phyloP scores from a whole-genome alignment of 305 asterid species.

The Striga hermonthica region DNA sequence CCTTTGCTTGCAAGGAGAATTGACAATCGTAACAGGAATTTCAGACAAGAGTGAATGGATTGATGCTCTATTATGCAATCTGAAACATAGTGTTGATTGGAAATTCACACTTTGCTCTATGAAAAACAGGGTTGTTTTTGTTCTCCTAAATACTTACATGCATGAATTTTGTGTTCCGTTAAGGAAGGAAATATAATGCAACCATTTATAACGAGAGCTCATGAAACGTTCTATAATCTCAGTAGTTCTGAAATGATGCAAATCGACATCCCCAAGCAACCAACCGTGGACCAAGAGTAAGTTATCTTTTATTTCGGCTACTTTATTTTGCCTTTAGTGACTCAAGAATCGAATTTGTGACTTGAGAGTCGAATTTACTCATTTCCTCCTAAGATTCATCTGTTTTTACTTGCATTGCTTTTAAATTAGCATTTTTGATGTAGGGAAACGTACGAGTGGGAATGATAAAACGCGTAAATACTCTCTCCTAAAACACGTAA shows the following conservation, averaged over 20 bases:
- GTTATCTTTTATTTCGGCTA: too few relatives aligned
- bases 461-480: too few relatives aligned
- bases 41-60: conserved; percentile 99
- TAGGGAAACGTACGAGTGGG: too few relatives aligned
- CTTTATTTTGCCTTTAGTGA: conserved; percentile 12
- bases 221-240: conserved; percentile 68
- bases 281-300: conserved; percentile 80
- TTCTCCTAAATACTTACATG: background rate
- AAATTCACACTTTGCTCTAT: conserved; percentile 92
- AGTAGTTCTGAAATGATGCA: conserved; percentile 73
- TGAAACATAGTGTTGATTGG: conserved; percentile 83
- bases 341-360: too few relatives aligned
- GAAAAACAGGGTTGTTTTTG: conserved; percentile 72
- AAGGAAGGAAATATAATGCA: conserved; percentile 96
- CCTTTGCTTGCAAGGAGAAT: too few relatives aligned
- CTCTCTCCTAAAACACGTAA: too few relatives aligned
- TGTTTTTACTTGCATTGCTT: too few relatives aligned
- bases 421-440: conserved; percentile 20
- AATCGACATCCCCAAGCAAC: conserved; percentile 63
- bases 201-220: conserved; percentile 82
- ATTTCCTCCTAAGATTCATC: background rate
- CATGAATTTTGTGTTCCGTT: conserved; percentile 42
- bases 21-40: conserved; percentile 90
- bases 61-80: conserved; percentile 93
- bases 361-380: background rate